Percentiles rank a stretch among this genome's conserved stretches.
Conservation (phyloP, 2,329 filamentous ascomycete species). For the Clathrospora elynae region DNA sequence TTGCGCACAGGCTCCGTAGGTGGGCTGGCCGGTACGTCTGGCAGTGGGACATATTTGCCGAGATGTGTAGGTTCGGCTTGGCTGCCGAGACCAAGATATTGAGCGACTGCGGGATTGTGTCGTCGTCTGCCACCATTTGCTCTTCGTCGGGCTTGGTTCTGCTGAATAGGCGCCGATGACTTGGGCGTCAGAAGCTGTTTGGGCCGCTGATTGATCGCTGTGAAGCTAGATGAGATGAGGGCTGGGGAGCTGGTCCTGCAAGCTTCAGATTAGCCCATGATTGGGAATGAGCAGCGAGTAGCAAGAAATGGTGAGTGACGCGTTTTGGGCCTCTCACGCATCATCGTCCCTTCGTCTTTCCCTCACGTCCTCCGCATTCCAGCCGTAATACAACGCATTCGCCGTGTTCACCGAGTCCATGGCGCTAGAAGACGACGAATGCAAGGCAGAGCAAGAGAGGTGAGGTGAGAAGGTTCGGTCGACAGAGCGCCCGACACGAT, state of each 20-base stretch:
- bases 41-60: conserved; percentile 21
- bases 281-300: conserved; percentile 5
- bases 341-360: conserved; percentile 17
- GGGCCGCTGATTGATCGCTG: conserved; percentile 31
- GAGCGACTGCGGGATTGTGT: conserved; percentile 34
- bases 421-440: not conserved
- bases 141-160: conserved; percentile 9
- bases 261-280: conserved; percentile 8
- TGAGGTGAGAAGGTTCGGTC: conserved; percentile 1
- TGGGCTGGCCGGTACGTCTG: conserved; percentile 3
- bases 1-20: conserved; percentile 15
- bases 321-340: conserved; percentile 33
- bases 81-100: conserved; percentile 35
- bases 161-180: conserved; percentile 10
- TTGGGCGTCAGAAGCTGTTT: conserved; percentile 17
- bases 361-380: conserved; percentile 7
- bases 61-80: conserved; percentile 25
- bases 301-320: conserved; percentile 12
- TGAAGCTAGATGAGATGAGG: conserved; percentile 26
- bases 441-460: not conserved
- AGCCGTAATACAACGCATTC: conserved; percentile 8
- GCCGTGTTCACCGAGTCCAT: conserved; percentile 6
- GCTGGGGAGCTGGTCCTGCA: conserved; percentile 3
- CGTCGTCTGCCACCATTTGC: conserved; percentile 1
- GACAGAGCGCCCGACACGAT: conserved; percentile 7